Conservation (phyloP, 352 stramenopile genomes). For the Phytophthora quininea region DNA sequence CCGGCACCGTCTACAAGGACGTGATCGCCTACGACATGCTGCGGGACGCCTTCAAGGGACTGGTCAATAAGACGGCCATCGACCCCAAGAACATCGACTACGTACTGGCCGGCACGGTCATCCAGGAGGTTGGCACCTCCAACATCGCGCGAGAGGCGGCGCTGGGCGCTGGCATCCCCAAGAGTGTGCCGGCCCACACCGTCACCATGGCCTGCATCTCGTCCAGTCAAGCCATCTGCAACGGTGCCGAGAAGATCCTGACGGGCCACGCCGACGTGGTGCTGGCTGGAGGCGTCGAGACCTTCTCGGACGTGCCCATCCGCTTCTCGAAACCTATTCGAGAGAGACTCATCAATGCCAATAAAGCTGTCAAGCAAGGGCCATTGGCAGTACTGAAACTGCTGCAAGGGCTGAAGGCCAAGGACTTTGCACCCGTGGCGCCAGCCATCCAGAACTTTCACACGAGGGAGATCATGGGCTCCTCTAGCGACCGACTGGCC, state of each 20-base stretch:
- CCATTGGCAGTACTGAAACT: slow-evolving; percentile 89
- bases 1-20: slow-evolving; percentile 96
- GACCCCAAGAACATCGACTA: slow-evolving; percentile 97
- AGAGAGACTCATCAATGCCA: slow-evolving; percentile 84
- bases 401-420: slow-evolving; percentile 94
- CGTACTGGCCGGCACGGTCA: slow-evolving; percentile 96
- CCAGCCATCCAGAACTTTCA: slow-evolving; percentile 99
- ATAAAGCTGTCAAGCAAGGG: slow-evolving; percentile 96
- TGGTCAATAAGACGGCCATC: slow-evolving; percentile 96
- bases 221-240: slow-evolving; percentile 94
- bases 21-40: slow-evolving; percentile 97
- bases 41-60: slow-evolving; percentile 94
- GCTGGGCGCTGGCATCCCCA: slow-evolving; percentile 96
- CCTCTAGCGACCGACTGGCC: slow-evolving; percentile 94
- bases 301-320: slow-evolving; percentile 98
- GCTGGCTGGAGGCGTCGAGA: slow-evolving; percentile 96
- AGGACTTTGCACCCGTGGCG: slow-evolving; percentile 92
- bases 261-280: slow-evolving; percentile 95
- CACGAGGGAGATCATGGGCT: slow-evolving; percentile 99
- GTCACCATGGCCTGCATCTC: slow-evolving; percentile 97
- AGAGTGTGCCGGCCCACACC: slow-evolving; percentile 95
- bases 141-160: slow-evolving; percentile 97
- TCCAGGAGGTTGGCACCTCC: slow-evolving; percentile 96
- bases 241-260: slow-evolving; percentile 96
- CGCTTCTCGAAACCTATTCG: slow-evolving; percentile 91